Conservation (phyloP, 805 yeast genomes). For the Zygosaccharomyces pseudorouxii region DNA sequence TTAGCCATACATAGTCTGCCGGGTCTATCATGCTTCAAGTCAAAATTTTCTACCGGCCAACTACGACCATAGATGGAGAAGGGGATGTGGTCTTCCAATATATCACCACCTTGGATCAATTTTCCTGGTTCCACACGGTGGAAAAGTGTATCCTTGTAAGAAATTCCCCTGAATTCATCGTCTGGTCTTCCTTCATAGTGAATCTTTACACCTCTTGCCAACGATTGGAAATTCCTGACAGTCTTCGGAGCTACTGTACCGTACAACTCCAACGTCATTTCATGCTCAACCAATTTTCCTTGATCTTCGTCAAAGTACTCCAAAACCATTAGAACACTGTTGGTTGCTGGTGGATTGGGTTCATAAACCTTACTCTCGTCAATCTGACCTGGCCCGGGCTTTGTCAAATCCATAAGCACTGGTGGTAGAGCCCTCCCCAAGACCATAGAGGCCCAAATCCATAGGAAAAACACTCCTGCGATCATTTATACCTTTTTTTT, state of each 20-base stretch:
- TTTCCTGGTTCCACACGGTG: slow-evolving; percentile 70
- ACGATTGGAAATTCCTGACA: slow-evolving; percentile 50
- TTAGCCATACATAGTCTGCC: slow-evolving; percentile 72
- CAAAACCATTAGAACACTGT: slow-evolving; percentile 25
- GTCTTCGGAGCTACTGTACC: slow-evolving; percentile 64
- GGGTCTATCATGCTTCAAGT: slow-evolving; percentile 61
- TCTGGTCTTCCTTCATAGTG: slow-evolving; percentile 28
- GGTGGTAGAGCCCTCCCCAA: slow-evolving; percentile 1
- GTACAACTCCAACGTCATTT: slow-evolving; percentile 57
- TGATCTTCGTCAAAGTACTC: slow-evolving; percentile 23
- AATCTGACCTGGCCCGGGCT: neutral
- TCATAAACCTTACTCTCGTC: slow-evolving; percentile 20
- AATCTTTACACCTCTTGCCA: slow-evolving; percentile 41
- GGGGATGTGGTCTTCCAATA: slow-evolving; percentile 75
- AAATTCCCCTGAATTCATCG: slow-evolving; percentile 22
- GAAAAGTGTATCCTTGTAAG: slow-evolving; percentile 59
- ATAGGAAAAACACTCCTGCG: neutral
- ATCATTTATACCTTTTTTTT: neutral
- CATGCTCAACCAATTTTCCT: slow-evolving; percentile 13
- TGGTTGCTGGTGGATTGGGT: slow-evolving; percentile 36
- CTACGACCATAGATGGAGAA: slow-evolving; percentile 69
- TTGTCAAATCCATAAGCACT: slow-evolving; percentile 10
- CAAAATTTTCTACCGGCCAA: slow-evolving; percentile 74
- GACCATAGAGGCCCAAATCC: neutral
- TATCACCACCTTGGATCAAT: slow-evolving; percentile 88